Evolutionary conservation across 78 protist genomes (phyloP).

Genomic region (slime mould (Dictyostelium discoideum)): DNA sequence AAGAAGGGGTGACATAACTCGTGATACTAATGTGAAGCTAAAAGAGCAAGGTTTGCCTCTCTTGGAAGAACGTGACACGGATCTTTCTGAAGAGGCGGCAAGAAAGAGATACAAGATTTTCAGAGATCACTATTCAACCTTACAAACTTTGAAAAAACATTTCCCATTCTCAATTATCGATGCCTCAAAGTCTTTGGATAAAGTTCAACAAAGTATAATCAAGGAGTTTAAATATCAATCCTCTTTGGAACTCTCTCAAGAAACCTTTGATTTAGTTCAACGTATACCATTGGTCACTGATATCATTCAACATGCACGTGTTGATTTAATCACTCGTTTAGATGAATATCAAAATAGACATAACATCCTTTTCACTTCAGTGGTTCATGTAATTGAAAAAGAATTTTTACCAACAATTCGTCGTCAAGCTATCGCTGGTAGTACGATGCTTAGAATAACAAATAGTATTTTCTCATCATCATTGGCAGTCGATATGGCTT

Average conservation of each 20-base stretch:
- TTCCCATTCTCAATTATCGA: slow-evolving; percentile 85
- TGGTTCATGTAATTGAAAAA: slow-evolving; percentile 52
- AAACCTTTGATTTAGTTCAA: slow-evolving; percentile 76
- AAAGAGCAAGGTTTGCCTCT: slow-evolving; percentile 45
- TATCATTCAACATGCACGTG: slow-evolving; percentile 71
- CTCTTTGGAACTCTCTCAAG: slow-evolving; percentile 69
- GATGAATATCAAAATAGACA: slow-evolving; percentile 75
- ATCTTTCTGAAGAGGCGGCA: slow-evolving; percentile 65
- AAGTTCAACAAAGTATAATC: slow-evolving; percentile 64
- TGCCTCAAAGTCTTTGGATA: slow-evolving; percentile 63
- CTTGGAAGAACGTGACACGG: slow-evolving; percentile 82
- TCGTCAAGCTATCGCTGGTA: slow-evolving; percentile 69
- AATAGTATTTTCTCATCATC: slow-evolving; percentile 31
- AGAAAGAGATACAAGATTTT: slow-evolving; percentile 80
- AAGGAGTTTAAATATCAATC: slow-evolving; percentile 78
- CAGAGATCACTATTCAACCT: slow-evolving; percentile 82
- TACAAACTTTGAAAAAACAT: slow-evolving; percentile 77
- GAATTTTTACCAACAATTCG: slow-evolving; percentile 73
- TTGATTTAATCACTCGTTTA: slow-evolving; percentile 74
- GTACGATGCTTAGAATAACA: slow-evolving; percentile 26
- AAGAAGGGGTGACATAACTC: slow-evolving; percentile 75
- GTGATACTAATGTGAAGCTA: slow-evolving; percentile 56
- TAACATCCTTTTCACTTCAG: slow-evolving; percentile 47
- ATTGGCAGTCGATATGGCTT: slow-evolving; percentile 61
- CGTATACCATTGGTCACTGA: slow-evolving; percentile 81